Conservation (phyloP, 352 stramenopile genomes). For the Pythium phragmitis region DNA sequence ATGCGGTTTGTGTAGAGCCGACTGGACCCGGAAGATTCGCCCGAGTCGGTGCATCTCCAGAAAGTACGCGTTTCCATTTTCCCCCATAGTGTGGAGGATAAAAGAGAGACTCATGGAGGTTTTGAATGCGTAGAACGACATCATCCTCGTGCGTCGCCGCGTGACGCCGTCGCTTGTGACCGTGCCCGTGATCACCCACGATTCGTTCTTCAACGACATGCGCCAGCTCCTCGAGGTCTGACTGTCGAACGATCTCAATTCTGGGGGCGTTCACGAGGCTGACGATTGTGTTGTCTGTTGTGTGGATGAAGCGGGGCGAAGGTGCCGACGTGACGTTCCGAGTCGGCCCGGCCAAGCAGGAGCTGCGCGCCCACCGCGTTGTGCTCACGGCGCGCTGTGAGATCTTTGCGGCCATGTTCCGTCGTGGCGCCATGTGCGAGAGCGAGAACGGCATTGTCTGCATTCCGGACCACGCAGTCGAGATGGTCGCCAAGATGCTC, state of each 20-base stretch:
- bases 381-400: slow-evolving; percentile 85
- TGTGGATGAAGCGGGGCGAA: slow-evolving; percentile 40
- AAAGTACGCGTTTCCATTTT: slow-evolving; percentile 39
- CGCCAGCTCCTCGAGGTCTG: slow-evolving; percentile 62
- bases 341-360: slow-evolving; percentile 60
- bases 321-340: slow-evolving; percentile 73
- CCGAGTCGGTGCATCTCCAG: slow-evolving; percentile 83
- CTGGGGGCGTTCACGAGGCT: not conserved
- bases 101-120: slow-evolving; percentile 9
- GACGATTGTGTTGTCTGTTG: not conserved
- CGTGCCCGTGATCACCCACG: slow-evolving; percentile 55
- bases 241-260: too few relatives aligned
- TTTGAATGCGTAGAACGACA: slow-evolving; percentile 61
- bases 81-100: not conserved
- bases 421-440: slow-evolving; percentile 80
- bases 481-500: slow-evolving; percentile 90
- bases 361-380: slow-evolving; percentile 64
- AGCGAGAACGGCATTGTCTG: slow-evolving; percentile 77
- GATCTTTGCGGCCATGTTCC: slow-evolving; percentile 90
- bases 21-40: slow-evolving; percentile 77
- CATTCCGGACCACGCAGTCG: slow-evolving; percentile 75
- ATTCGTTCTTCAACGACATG: slow-evolving; percentile 79
- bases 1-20: slow-evolving; percentile 44
- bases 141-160: slow-evolving; percentile 77
- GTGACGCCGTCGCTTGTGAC: slow-evolving; percentile 36